Evolutionary conservation across 148 eudicot genomes (phyloP).

Genomic region (Linanthus parryae): DNA sequence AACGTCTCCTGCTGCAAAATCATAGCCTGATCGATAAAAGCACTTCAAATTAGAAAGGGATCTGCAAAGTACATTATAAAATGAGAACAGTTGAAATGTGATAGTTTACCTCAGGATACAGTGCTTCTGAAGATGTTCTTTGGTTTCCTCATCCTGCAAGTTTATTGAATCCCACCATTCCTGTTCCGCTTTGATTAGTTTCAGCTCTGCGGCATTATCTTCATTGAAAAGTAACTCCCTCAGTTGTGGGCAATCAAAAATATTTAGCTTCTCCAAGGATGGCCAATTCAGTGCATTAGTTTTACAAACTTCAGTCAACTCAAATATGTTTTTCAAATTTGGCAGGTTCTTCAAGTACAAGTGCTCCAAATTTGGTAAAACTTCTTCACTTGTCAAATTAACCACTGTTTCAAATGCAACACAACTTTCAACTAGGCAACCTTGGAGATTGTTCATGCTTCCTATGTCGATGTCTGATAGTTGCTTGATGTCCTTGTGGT

Average conservation of each 20-base stretch:
- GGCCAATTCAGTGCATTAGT: not conserved
- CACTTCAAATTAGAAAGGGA: too few relatives aligned
- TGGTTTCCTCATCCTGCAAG: too few relatives aligned
- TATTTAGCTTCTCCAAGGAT: slow-evolving; percentile 6
- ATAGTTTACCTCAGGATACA: too few relatives aligned
- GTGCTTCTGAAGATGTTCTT: too few relatives aligned
- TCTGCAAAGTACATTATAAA: too few relatives aligned
- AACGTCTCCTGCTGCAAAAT: too few relatives aligned
- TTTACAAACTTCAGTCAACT: not conserved
- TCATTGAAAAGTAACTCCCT: not conserved
- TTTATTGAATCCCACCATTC: too few relatives aligned
- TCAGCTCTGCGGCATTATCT: too few relatives aligned
- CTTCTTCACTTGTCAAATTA: not conserved
- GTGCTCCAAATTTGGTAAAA: not conserved
- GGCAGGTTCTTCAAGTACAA: slow-evolving; percentile 4
- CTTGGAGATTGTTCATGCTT: not conserved
- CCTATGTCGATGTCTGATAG: not conserved
- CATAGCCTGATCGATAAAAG: too few relatives aligned
- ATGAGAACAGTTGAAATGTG: too few relatives aligned
- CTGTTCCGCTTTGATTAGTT: too few relatives aligned
- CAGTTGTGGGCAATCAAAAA: not conserved
- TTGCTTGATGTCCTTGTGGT: slow-evolving; percentile 4
- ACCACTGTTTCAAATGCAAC: not conserved
- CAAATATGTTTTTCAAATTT: not conserved
- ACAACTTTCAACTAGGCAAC: not conserved